A percentile compares a stretch with the other conserved stretches of the same genome.
Conservation (phyloP, 371 early-diverging fungal species). For the Lichtheimia hyalospora region DNA sequence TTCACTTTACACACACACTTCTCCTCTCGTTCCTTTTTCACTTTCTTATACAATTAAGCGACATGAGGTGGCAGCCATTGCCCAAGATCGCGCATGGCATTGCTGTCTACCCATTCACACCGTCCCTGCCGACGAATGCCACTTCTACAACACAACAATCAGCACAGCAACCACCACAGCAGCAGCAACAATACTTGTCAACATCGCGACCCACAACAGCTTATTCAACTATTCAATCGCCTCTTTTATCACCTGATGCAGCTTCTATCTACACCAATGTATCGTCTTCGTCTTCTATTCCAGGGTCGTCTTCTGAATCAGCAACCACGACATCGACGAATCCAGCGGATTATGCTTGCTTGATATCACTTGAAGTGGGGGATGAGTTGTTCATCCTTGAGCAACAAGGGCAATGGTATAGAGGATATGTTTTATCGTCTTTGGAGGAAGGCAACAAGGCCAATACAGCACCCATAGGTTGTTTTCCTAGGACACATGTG, state of each 20-base stretch:
- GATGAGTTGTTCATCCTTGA: conserved; percentile 59
- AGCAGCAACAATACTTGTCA: conserved; percentile 5
- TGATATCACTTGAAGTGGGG: conserved; percentile 54
- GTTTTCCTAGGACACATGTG: conserved; percentile 64
- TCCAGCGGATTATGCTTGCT: conserved; percentile 33
- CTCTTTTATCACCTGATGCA: conserved; percentile 29
- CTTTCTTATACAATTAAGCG: background rate
- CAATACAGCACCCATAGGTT: conserved; percentile 54
- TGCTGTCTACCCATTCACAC: conserved; percentile 54
- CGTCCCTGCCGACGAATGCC: conserved; percentile 13
- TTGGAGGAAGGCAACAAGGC: conserved; percentile 40
- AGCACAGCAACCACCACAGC: background rate
- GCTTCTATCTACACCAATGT: conserved; percentile 29
- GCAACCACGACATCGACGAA: conserved; percentile 21
- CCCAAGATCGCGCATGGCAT: conserved; percentile 54
- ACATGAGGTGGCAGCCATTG: conserved; percentile 55
- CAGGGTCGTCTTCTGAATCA: conserved; percentile 21
- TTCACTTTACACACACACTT: background rate
- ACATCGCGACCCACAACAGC: conserved; percentile 30
- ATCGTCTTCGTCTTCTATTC: conserved; percentile 23
- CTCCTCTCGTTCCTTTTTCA: background rate
- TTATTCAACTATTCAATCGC: conserved; percentile 29
- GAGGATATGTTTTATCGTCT: conserved; percentile 64
- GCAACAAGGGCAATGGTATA: conserved; percentile 60
- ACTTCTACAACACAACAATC: conserved; percentile 3